phyloP scores from a whole-genome alignment of 331 rosid species.

The Prunus yedoensis region DNA sequence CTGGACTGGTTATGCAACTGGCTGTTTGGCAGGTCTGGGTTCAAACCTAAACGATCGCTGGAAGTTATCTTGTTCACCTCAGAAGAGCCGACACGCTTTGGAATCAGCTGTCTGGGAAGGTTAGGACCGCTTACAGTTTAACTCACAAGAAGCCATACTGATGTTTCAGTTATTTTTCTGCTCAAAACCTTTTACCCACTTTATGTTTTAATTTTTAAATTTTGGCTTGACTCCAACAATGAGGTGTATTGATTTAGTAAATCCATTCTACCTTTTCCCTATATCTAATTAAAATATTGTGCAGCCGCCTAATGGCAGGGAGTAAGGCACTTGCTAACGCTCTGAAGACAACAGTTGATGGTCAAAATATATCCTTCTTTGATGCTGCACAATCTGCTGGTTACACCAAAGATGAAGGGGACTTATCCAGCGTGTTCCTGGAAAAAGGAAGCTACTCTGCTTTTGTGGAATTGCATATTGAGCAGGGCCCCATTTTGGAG shows the following conservation, averaged over 20 bases:
- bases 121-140: slow-evolving; percentile 26
- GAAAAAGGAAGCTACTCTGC: slow-evolving; percentile 83
- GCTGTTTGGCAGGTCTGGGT: slow-evolving; percentile 69
- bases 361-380: slow-evolving; percentile 73
- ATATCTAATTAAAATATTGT: slow-evolving; percentile 17
- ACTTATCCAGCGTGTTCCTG: slow-evolving; percentile 62
- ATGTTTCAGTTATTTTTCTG: neutral
- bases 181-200: neutral
- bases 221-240: neutral
- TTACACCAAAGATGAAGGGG: slow-evolving; percentile 56
- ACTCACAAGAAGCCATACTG: slow-evolving; percentile 16
- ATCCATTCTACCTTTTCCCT: slow-evolving; percentile 11
- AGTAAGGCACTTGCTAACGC: slow-evolving; percentile 59
- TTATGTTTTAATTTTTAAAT: neutral
- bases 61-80: slow-evolving; percentile 90
- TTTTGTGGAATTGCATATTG: slow-evolving; percentile 90
- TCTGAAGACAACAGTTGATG: slow-evolving; percentile 65
- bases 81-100: slow-evolving; percentile 97
- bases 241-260: neutral
- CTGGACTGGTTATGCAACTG: slow-evolving; percentile 5
- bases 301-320: slow-evolving; percentile 90
- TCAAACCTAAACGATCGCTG: slow-evolving; percentile 74
- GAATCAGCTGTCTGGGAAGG: slow-evolving; percentile 97
- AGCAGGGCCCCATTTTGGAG: slow-evolving; percentile 93
- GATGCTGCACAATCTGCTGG: slow-evolving; percentile 86